Evolutionary conservation across 2,329 filamentous ascomycete genomes (phyloP), one percentile per base, ranked within the genome.

Genomic region (Fusarium euwallaceae): DNA sequence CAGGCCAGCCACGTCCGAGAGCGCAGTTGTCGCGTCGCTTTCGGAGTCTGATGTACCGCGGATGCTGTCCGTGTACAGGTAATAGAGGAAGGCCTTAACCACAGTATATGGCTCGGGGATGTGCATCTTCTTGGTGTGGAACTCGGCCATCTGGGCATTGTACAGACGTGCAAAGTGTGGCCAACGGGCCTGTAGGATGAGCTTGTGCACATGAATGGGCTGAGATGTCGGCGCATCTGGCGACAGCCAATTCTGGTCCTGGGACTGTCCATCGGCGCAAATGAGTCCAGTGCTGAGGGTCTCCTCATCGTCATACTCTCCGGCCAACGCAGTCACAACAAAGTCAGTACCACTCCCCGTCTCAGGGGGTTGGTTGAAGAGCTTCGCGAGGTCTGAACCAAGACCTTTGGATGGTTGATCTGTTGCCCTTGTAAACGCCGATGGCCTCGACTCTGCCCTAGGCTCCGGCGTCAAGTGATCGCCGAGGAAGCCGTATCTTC

Each of bases 71-170:
- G 97, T 98, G 83, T 99, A 99, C 1, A 99, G 90, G 80, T 98
- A 99, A 84, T 97, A 96, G 32, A 99, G 88, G 80, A 99, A 99
- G 1, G 96, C 95, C 76, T 94, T 95, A 56, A 99, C 97, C 0
- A 98, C 95, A 2, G 92, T 92, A 83, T 98, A 98, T 1, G 96
- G 95, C 80, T 99, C 97, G 0, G 97, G 96, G 53, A 99, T 98
- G 83, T 99, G 96, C 93, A 99, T 97, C 83, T 94, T 95, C 80
- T 97, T 97, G 17, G 95, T 97, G 81, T 99, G 97, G 79, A 97
- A 99, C 82, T 99, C 97, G 14, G 94, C 92, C 97, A 99, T 99
- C 80, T 98, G 95, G 6, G 96, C 92, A 61, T 93, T 92, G 86
- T 97, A 98, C 4, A 99, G 87, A 17, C 97, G 93, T 45, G 93